Conservation (phyloP, 441 rosid genomes). For the Pelargonium cotyledonis region DNA sequence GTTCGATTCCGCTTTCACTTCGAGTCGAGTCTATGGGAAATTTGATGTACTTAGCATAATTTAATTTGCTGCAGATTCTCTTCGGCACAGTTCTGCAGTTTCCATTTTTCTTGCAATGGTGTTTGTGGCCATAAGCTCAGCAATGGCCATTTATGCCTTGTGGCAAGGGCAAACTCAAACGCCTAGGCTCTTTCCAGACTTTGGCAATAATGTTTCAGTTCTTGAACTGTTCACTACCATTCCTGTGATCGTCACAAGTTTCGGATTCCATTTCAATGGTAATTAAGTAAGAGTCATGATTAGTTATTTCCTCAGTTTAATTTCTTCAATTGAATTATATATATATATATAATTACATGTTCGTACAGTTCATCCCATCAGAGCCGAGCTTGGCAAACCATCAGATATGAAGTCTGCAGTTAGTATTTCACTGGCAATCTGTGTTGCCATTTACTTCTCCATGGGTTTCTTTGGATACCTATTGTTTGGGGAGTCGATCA, state of each 20-base stretch:
- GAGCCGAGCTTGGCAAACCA: constrained; percentile 6
- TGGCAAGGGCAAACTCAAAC: constrained; percentile 20
- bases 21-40: too few relatives aligned
- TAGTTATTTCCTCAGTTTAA: neutral
- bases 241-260: constrained; percentile 40
- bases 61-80: constrained; percentile 42
- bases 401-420: constrained; percentile 14
- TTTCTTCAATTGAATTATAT: neutral
- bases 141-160: constrained; percentile 23
- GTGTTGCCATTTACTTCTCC: constrained; percentile 8
- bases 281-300: constrained; percentile 22
- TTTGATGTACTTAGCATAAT: too few relatives aligned
- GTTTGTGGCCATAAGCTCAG: constrained; percentile 33
- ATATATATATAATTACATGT: too few relatives aligned
- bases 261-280: constrained; percentile 40
- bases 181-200: constrained; percentile 31
- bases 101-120: constrained; percentile 36
- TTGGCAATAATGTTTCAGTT: constrained; percentile 24
- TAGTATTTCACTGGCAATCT: constrained; percentile 1
- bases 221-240: constrained; percentile 41
- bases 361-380: constrained; percentile 15
- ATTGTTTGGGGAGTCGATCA: constrained; percentile 14
- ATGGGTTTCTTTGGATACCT: constrained; percentile 12
- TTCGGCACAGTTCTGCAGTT: constrained; percentile 36
- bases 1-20: too few relatives aligned